Evolutionary conservation across 208 protist genomes (phyloP).

Genomic region (Trypanosoma conorhini): DNA sequence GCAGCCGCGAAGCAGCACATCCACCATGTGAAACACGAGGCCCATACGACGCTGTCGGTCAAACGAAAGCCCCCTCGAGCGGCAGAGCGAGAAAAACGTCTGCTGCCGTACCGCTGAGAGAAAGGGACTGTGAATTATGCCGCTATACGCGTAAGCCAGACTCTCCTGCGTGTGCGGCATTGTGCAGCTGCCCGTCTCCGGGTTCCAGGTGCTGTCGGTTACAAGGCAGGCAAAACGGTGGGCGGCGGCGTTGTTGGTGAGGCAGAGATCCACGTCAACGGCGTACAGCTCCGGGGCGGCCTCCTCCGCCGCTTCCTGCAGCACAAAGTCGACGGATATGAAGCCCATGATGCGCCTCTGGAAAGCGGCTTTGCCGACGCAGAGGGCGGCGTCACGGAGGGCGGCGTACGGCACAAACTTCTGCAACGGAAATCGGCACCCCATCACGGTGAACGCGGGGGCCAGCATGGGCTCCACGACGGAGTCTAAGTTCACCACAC

Average conservation of each 20-base stretch:
- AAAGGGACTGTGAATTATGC: slow-evolving; percentile 88
- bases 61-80: slow-evolving; percentile 65
- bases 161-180: not conserved
- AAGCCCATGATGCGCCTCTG: slow-evolving; percentile 88
- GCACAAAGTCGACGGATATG: slow-evolving; percentile 87
- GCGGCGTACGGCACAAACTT: slow-evolving; percentile 54
- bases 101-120: slow-evolving; percentile 77
- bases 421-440: slow-evolving; percentile 62
- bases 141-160: slow-evolving; percentile 86
- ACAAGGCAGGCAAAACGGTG: slow-evolving; percentile 61
- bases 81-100: slow-evolving; percentile 85
- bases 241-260: slow-evolving; percentile 80
- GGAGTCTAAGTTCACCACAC: slow-evolving; percentile 71
- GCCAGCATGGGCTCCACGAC: slow-evolving; percentile 88
- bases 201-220: slow-evolving; percentile 46
- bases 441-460: slow-evolving; percentile 85
- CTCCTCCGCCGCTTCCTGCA: slow-evolving; percentile 33
- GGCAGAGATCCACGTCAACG: slow-evolving; percentile 88
- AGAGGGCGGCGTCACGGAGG: slow-evolving; percentile 70
- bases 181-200: slow-evolving; percentile 27
- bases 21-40: slow-evolving; percentile 86
- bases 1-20: slow-evolving; percentile 79
- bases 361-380: slow-evolving; percentile 66
- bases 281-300: slow-evolving; percentile 61
- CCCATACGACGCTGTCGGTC: slow-evolving; percentile 54